Evolutionary conservation across 2,329 filamentous ascomycete genomes (phyloP).

Genomic region (Pseudogymnoascus sp.): DNA sequence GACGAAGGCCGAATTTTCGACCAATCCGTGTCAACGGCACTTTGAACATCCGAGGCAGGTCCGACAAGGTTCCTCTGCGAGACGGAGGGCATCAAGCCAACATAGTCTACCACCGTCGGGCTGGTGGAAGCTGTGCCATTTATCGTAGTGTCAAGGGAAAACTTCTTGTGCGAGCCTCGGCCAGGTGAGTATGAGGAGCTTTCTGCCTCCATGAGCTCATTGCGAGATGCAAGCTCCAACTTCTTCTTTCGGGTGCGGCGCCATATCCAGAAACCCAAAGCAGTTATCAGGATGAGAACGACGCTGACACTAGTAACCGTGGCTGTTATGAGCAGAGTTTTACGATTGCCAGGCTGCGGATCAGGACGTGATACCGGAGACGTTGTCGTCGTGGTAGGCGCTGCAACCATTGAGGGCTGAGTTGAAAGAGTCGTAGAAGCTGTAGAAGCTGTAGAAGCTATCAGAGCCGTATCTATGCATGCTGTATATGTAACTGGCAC

Average conservation of each 20-base stretch:
- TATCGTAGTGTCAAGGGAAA: conserved; percentile 1
- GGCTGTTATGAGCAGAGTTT: not conserved
- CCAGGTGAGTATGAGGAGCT: not conserved
- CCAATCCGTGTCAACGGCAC: not conserved
- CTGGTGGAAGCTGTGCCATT: not conserved
- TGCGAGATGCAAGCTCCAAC: not conserved
- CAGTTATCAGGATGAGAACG: not conserved
- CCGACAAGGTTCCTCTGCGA: not conserved
- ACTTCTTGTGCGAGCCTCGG: not conserved
- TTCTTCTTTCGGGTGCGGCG: not conserved
- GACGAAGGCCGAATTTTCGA: not conserved
- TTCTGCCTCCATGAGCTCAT: not conserved
- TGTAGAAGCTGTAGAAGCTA: not conserved
- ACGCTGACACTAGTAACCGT: not conserved
- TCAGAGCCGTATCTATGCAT: not conserved
- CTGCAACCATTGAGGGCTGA: not conserved
- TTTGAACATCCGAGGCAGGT: not conserved
- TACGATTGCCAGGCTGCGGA: not conserved
- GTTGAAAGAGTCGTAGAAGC: not conserved
- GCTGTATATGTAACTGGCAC: not conserved
- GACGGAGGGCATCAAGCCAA: not conserved
- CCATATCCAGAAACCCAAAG: not conserved
- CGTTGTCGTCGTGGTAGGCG: not conserved
- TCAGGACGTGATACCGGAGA: not conserved
- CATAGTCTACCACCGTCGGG: not conserved